phyloP scores from a whole-genome alignment of 2,329 filamentous ascomycete genomes.

The Pleomassaria siparia region DNA sequence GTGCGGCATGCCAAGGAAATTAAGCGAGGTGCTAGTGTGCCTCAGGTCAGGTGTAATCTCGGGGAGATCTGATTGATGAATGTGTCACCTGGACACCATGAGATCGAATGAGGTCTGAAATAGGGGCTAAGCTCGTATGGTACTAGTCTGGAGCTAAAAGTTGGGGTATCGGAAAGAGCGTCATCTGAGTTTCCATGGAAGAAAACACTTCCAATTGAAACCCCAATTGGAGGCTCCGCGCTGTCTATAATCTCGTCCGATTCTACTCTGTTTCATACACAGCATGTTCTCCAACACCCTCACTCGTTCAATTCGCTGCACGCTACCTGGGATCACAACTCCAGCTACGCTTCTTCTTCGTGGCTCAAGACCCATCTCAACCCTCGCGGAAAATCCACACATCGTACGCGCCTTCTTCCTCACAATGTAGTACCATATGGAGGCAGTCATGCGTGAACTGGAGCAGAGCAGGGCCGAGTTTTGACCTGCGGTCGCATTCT shows the following conservation, averaged over 20 bases:
- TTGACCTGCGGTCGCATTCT: neutral
- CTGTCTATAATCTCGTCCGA: neutral
- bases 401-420: conserved; percentile 30
- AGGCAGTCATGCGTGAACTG: neutral
- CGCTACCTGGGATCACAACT: conserved; percentile 4
- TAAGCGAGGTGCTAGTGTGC: no score
- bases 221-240: no score
- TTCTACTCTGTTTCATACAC: neutral
- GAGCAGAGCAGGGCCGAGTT: neutral
- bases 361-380: conserved; percentile 36
- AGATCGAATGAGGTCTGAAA: neutral
- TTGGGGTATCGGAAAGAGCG: neutral
- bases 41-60: no score
- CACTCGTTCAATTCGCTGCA: neutral
- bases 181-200: neutral
- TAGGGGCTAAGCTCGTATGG: neutral
- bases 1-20: no score
- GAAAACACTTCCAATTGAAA: neutral
- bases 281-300: neutral
- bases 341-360: conserved; percentile 20
- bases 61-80: no score
- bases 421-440: neutral
- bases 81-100: neutral
- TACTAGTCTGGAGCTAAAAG: neutral
- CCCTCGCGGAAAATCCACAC: conserved; percentile 48